A percentile compares a stretch with the other conserved stretches of the same genome.
phyloP scores from a whole-genome alignment of 2,329 filamentous ascomycete species.

The Aspergillus uvarum region DNA sequence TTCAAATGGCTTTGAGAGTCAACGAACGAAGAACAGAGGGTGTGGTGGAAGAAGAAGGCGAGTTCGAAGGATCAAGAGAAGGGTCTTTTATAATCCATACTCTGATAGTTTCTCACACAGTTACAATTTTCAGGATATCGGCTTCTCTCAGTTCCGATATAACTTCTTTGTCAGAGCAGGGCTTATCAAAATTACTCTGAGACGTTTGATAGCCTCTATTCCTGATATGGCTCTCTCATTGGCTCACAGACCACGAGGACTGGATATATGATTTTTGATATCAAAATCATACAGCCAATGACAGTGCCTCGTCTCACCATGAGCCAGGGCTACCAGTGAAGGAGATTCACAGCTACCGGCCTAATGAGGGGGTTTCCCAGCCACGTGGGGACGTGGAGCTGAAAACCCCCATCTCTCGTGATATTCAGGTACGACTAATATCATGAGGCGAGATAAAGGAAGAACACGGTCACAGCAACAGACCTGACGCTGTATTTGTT shows the following conservation, averaged over 20 bases:
- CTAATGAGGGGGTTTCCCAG: neutral
- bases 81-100: neutral
- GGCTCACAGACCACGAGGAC: neutral
- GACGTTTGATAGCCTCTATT: neutral
- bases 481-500: neutral
- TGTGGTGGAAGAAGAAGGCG: neutral
- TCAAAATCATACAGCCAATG: neutral
- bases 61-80: neutral
- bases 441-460: neutral
- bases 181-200: neutral
- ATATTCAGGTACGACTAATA: neutral
- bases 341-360: neutral
- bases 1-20: neutral
- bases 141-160: neutral
- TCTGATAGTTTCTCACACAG: neutral
- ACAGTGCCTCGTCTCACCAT: neutral
- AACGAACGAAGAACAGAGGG: neutral
- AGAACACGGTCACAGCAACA: neutral
- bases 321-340: neutral
- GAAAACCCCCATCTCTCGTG: neutral
- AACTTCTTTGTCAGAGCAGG: neutral
- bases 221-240: neutral
- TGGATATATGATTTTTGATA: neutral
- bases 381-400: neutral
- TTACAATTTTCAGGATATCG: neutral